Evolutionary conservation across 768 basidiomycete genomes (phyloP), one percentile per base, ranked within the genome.

Genomic region (Psilocybe tampanensis): DNA sequence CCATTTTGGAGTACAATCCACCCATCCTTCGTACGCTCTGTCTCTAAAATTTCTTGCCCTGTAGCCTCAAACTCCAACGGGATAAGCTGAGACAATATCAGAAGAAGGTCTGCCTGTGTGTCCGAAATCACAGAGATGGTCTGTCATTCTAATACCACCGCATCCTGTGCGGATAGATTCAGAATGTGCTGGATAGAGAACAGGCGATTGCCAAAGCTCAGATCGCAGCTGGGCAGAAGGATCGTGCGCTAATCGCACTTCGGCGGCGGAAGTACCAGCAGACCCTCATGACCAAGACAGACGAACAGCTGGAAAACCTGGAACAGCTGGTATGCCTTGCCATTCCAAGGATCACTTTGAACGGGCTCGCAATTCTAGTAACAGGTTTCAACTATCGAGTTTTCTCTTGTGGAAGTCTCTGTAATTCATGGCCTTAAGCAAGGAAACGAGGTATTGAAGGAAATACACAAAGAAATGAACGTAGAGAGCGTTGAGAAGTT

Each of bases 31-130:
- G 49, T 53, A 55, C 44, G 36, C 41, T 50, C 56, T 9, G 45
- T 63, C 50, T 11, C 39, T 52, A 48, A 36, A 47, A 59, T 54
- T 39, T 22, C 61, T 47, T 53, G 36, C 36, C 50, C 36, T 55
- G 32, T 52, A 98, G 96, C 69, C 82, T 99, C 63, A 98, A 99
- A 74, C 72, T 97, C 44, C 97, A 99, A 71, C 83, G 97, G 32
- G 97, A 99, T 75, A 98, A 95, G 72, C 76, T 99, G 59, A 90
- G 84, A 70, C 92, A 95, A 70, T 99, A 98, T 68, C 97, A 96
- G 82, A 93, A 88, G 78, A 89, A 89, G 83, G 96, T 92, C 55
- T 24, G 79, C 44, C 43, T 8, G 17, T 26, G 41, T 24, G 48
- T 19, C 56, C 33, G 12, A 52, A 41, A 26, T 39, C 32, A 21